Conservation (phyloP, 768 basidiomycete genomes). For the Kwoniella mangroviensis region DNA sequence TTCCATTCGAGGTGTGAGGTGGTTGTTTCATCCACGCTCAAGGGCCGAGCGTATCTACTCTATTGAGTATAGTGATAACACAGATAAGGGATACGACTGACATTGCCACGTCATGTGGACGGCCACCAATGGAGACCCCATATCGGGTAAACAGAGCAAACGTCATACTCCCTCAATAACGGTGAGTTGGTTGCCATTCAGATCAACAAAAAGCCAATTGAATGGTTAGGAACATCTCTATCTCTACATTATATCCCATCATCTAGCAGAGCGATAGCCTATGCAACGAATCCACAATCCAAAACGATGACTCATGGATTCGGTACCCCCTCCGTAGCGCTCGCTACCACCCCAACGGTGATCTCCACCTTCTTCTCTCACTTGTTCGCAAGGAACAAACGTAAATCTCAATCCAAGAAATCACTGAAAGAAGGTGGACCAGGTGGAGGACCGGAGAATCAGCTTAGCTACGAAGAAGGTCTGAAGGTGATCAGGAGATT, state of each 20-base stretch:
- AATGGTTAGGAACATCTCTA: not conserved
- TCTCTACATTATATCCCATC: not conserved
- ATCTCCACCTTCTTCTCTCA: constrained; percentile 54
- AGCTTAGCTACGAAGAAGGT: constrained; percentile 57
- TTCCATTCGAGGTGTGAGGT: not conserved
- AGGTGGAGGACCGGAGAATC: constrained; percentile 43
- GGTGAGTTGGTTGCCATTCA: not conserved
- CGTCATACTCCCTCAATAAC: not conserved
- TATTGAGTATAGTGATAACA: constrained; percentile 3
- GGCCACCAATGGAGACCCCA: not conserved
- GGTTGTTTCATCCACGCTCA: not conserved
- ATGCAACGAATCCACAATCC: not conserved
- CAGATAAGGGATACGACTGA: not conserved
- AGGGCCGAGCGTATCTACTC: constrained; percentile 8
- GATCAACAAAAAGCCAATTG: not conserved
- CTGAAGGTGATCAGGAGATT: constrained; percentile 56
- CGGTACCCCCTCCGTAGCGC: constrained; percentile 36
- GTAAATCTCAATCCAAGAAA: constrained; percentile 32
- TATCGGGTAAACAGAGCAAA: not conserved
- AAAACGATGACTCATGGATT: constrained; percentile 29
- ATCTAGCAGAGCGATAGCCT: not conserved
- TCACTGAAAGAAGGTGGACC: constrained; percentile 43
- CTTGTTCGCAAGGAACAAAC: constrained; percentile 39
- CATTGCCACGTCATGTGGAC: constrained; percentile 3
- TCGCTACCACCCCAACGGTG: constrained; percentile 54